Evolutionary conservation across 768 basidiomycete species (phyloP), one percentile per base, ranked within the genome.

Genomic region (Termitomyces titanicus): DNA sequence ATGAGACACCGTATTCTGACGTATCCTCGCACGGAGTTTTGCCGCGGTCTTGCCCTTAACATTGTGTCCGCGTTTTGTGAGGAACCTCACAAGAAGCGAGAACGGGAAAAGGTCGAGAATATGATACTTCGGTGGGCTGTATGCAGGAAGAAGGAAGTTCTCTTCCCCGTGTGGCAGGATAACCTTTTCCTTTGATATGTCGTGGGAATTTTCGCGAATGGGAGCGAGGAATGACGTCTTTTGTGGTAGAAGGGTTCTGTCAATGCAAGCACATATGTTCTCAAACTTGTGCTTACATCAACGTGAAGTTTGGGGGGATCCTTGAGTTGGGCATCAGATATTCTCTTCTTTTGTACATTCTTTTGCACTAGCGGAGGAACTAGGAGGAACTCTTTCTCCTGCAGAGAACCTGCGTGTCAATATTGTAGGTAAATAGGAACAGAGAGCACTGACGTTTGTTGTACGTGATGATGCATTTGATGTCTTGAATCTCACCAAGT

Each of bases 331-430:
- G 70, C 72, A 60, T 92, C 88, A 0, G 83, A 56, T 3, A 80
- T 78, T 18, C 77, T 77, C 42, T 91, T 82, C 51, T 76, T 79
- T 45, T 84, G 78, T 2, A 82, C 72, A 55, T 91, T n/a, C 91
- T 63, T 81, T 88, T 7, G 79, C 75, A 6, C 79, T 78, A 3
- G 82, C 76, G 8, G 79, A 85, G 2, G 79, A 56, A 52, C 70
- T 72, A 7, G 82, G 77, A 25, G 83, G 78, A 61, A 94, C 93
- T 2, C 83, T 85, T 66, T 90, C 91, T 7, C 91, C 91, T 94
- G 61, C 11, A 57, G 27, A 46, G 45, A 47, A 40, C 12, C 44
- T 29, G 17, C 48, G 35, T 52, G 22, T 58, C 27, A 58, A n/a
- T 56, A 20, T 29, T 27, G 24, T 2, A 22, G 25, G 17, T 40